Evolutionary conservation across 768 basidiomycete genomes (phyloP), one percentile per base, ranked within the genome.

Genomic region (Hydnomerulius pinastri): DNA sequence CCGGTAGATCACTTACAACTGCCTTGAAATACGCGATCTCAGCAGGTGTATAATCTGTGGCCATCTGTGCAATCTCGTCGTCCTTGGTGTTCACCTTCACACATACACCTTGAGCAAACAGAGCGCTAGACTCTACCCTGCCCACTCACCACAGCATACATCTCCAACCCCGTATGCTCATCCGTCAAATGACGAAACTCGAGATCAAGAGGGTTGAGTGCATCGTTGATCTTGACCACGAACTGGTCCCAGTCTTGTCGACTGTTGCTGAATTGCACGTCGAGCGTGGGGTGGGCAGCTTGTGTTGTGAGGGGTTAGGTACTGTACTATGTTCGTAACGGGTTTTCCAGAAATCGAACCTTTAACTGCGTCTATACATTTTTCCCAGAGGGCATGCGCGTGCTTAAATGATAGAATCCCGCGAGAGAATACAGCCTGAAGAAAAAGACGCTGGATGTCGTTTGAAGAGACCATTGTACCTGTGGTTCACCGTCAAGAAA

Each of bases 11-110:
- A 70, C 86, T 51, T 62, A 92, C 92, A 51, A 94, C 73, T 4
- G 83, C 82, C 71, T 86, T 92, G 77, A 93, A 94, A 71, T 83
- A 94, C 0, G 83, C 75, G 44, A 94, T 92, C 67, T 96, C 92
- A 27, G 73, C 71, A 0, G 90, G 73, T 2, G 78, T 79, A 61
- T 93, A 96, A 33, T 90, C 88, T 0, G 90, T 92, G 3, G 92
- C 92, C 64, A 90, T 69, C 63, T 92, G 91, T 0, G 92, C 87
- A 28, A 93, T 77, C 46, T 85, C 85, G 59, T 95, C 92, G 15
- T 83, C 85, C 54, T 84, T 89, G 8, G 78, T 73, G 62, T 95
- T 96, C 38, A 91, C 83, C 92, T 94, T 47, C 3, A 40, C 30
- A 8, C 29, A 4, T 39, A 33, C 4, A 40, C 11, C 40, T 11